phyloP scores from a whole-genome alignment of 768 basidiomycete genomes.

The Mrakia gelida region DNA sequence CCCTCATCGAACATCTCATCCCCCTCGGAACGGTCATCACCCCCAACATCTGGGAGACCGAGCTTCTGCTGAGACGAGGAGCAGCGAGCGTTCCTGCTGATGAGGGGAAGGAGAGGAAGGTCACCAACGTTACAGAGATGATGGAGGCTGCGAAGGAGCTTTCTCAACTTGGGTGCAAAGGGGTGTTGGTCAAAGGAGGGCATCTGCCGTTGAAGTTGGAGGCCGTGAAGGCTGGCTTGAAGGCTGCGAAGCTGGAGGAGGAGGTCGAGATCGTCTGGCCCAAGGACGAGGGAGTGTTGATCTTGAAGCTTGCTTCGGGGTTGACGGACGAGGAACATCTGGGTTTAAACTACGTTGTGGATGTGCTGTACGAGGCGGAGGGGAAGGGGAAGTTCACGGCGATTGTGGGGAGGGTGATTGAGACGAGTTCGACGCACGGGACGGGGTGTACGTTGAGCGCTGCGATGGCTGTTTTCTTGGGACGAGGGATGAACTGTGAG shows the following conservation, averaged over 20 bases:
- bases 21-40: slow-evolving; percentile 71
- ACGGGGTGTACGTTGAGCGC: slow-evolving; percentile 90
- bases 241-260: slow-evolving; percentile 29
- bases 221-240: slow-evolving; percentile 49
- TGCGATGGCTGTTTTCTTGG: slow-evolving; percentile 58
- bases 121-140: slow-evolving; percentile 55
- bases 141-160: slow-evolving; percentile 55
- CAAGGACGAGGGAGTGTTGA: slow-evolving; percentile 8
- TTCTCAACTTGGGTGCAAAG: slow-evolving; percentile 50
- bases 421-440: slow-evolving; percentile 66
- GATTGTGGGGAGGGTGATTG: slow-evolving; percentile 52
- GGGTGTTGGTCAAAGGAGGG: slow-evolving; percentile 80
- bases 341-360: slow-evolving; percentile 53
- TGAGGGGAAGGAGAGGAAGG: slow-evolving; percentile 42
- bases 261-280: slow-evolving; percentile 27
- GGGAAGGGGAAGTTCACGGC: slow-evolving; percentile 34
- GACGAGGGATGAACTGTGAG: slow-evolving; percentile 22
- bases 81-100: slow-evolving; percentile 20
- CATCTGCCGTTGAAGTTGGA: slow-evolving; percentile 55
- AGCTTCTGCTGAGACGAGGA: slow-evolving; percentile 56
- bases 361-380: slow-evolving; percentile 54
- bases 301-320: slow-evolving; percentile 14
- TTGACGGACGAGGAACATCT: neutral
- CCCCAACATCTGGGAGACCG: slow-evolving; percentile 78
- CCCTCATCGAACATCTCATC: slow-evolving; percentile 60